Evolutionary conservation across 371 early-diverging fungal species (phyloP), one percentile per base, ranked within the genome.

Genomic region (Mucor circinelloides): DNA sequence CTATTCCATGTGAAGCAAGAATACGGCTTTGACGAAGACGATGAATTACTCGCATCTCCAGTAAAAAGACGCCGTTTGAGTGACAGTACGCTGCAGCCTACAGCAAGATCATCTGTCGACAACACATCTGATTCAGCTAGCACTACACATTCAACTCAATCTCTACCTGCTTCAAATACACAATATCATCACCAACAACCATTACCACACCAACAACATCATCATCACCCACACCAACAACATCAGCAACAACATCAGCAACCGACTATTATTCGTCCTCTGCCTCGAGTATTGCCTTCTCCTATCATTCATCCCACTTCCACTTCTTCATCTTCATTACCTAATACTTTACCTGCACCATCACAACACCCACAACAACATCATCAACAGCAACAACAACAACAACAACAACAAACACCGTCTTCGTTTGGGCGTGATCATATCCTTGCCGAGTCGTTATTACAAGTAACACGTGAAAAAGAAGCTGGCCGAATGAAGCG

Each of bases 401-500:
- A 54, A 13, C 34, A 19, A 63, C 52, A 63, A 34, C 27, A 63
- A 54, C 60, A 25, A 60, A 27, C 28, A 59, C 61, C 46, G 15
- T 9, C 44, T 19, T 23, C n/a, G 31, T 23, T 19, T 34, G 13
- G 61, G 46, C 61, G 61, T 61, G 61, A 72, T 44, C 36, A 65
- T 23, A 48, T 72, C 6, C 67, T 81, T 12, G 78, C 76, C 17
- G 75, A 78, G 34, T 78, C 78, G 0, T 60, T 78, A 48, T 46
- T 81, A 30, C 70, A 78, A 64, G 73, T 81, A 23, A 74, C 78
- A 50, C 74, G 76, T 54, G 78, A 81, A 71, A 78, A 81, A 64
- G 81, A 81, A 64, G 74, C 78, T 1, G 81, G 75, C 2, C 57
- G 74, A 50, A 73, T 77, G 72, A 78, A 81, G 52, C 71, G 77